These are phyloP conservation scores for Chrysanthemum seticuspe DNA, from an alignment of 129 eudicot genomes.

Conservation along the genomic window DNA sequence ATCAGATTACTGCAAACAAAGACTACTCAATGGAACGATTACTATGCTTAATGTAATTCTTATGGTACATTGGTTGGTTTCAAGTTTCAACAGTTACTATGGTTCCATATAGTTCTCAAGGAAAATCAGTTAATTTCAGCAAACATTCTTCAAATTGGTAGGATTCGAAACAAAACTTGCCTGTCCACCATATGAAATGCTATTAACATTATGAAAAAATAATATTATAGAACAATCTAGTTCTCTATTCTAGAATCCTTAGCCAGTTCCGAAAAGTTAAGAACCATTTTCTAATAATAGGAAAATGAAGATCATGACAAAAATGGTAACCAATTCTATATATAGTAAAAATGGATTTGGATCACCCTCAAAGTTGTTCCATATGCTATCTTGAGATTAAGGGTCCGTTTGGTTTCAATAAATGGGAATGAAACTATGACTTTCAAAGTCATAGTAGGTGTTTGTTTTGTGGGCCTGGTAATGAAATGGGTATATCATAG, in stretches of 20 bases:
- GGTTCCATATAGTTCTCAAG: not conserved
- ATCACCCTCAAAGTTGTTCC: not conserved
- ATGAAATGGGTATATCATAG: too few species aligned
- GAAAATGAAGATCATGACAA: constrained; percentile 4
- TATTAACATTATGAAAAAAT: not conserved
- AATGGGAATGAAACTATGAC: too few species aligned
- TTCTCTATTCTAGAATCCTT: not conserved
- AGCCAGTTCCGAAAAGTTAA: not conserved
- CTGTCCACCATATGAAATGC: not conserved
- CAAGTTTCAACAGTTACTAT: not conserved
- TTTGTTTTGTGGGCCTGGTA: too few species aligned
- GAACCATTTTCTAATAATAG: constrained; percentile 13
- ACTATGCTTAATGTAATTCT: not conserved
- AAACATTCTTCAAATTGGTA: not conserved
- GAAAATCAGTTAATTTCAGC: not conserved
- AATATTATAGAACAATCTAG: too few species aligned
- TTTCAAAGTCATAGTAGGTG: too few species aligned
- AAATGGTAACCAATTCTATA: not conserved
- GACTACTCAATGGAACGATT: not conserved
- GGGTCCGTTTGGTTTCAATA: too few species aligned
- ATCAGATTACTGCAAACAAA: constrained; percentile 2
- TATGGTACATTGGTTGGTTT: not conserved
- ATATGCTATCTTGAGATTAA: constrained; percentile 3
- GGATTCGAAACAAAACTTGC: not conserved
- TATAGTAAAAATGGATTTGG: not conserved